Evolutionary conservation across 495 filamentous ascomycete genomes (phyloP).

Genomic region (Aspergillus leporis): DNA sequence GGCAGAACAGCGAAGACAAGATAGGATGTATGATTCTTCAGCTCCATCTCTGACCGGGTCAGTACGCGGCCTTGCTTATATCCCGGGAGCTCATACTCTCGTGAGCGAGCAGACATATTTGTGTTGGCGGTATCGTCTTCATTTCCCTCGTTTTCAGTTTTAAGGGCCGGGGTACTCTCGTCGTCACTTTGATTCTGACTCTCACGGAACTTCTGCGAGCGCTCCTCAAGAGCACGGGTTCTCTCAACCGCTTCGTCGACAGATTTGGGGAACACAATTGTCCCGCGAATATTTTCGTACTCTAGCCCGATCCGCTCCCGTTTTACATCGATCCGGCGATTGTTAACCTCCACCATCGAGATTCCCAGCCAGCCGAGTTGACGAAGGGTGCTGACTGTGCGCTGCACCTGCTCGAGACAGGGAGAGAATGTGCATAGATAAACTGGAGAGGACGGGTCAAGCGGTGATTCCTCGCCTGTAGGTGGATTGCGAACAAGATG

Average conservation of each 20-base stretch:
- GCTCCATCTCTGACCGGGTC: slow-evolving; percentile 78
- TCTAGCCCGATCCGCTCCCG: slow-evolving; percentile 74
- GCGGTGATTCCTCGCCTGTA: slow-evolving; percentile 52
- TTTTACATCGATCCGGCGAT: slow-evolving; percentile 75
- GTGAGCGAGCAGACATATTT: slow-evolving; percentile 1
- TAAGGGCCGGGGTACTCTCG: slow-evolving; percentile 19
- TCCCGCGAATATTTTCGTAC: slow-evolving; percentile 58
- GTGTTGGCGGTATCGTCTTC: slow-evolving; percentile 17
- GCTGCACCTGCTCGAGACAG: slow-evolving; percentile 91
- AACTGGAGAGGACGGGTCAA: slow-evolving; percentile 65
- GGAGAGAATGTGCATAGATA: slow-evolving; percentile 93
- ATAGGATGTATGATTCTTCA: slow-evolving; percentile 95
- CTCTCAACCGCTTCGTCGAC: slow-evolving; percentile 77
- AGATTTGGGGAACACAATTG: slow-evolving; percentile 58
- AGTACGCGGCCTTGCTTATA: slow-evolving; percentile 70
- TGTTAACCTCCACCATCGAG: slow-evolving; percentile 82
- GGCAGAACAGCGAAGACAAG: slow-evolving; percentile 92
- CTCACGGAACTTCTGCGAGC: slow-evolving; percentile 56
- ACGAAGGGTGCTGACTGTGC: slow-evolving; percentile 76
- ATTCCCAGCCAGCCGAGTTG: slow-evolving; percentile 86
- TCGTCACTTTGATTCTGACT: slow-evolving; percentile 11
- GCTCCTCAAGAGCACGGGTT: slow-evolving; percentile 70
- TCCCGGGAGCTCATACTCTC: slow-evolving; percentile 20
- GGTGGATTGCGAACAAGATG: slow-evolving; percentile 69
- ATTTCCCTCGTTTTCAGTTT: slow-evolving; percentile 19